phyloP scores from a whole-genome alignment of 305 asterid genomes.

The Galium porrigens region DNA sequence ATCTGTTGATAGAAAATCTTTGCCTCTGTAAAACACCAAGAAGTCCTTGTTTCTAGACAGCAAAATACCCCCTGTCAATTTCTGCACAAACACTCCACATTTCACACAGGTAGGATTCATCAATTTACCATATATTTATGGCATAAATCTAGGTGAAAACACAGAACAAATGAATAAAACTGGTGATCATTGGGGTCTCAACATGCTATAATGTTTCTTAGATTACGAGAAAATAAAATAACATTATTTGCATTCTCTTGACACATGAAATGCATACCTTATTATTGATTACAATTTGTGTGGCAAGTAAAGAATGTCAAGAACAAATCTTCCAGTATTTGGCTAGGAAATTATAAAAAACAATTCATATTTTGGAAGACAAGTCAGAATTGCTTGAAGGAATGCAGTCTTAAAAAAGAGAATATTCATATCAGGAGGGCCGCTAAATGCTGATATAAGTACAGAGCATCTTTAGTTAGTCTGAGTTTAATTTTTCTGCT shows the following conservation, averaged over 20 bases:
- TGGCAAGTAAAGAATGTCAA: background rate
- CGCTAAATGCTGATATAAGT: background rate
- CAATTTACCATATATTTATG: background rate
- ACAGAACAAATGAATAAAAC: background rate
- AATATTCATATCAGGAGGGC: background rate
- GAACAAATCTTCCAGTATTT: background rate
- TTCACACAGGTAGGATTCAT: background rate
- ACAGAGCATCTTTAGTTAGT: background rate
- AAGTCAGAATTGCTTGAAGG: background rate
- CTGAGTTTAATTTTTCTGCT: background rate
- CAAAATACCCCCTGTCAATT: constrained; percentile 69
- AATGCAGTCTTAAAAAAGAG: background rate
- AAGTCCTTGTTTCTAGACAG: constrained; percentile 88
- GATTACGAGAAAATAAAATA: background rate
- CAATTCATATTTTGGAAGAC: background rate
- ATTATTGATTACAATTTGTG: background rate
- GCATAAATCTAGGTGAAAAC: background rate
- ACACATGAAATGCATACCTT: constrained; percentile 1
- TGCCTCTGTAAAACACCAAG: constrained; percentile 80
- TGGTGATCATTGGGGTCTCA: background rate
- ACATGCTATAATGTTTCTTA: background rate
- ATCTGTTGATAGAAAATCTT: constrained; percentile 71
- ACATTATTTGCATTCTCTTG: background rate
- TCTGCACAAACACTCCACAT: constrained; percentile 35
- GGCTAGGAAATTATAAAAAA: background rate